A percentile compares a stretch with the other conserved stretches of the same genome.
Evolutionary conservation across 768 basidiomycete genomes (phyloP).

Genomic region (Trametes cingulata): DNA sequence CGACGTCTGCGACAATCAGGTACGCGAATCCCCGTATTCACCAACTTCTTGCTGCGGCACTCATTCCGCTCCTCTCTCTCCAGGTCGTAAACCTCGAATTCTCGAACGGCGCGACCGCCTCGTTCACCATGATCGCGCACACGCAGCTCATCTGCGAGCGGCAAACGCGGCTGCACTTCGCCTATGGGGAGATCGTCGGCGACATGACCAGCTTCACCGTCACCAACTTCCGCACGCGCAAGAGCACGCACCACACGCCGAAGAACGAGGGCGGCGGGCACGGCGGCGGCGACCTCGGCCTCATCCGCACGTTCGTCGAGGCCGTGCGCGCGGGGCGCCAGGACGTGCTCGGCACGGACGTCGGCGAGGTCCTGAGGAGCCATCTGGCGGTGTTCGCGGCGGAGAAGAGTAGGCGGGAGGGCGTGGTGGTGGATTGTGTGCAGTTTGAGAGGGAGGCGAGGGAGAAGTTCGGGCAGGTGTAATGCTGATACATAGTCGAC

Average conservation of each 20-base stretch:
- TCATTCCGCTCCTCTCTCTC: not conserved
- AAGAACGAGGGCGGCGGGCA: slow-evolving; percentile 67
- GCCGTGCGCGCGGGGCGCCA: slow-evolving; percentile 71
- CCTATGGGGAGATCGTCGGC: slow-evolving; percentile 86
- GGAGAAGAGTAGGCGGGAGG: slow-evolving; percentile 72
- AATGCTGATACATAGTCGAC: not conserved
- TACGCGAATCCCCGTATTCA: not conserved
- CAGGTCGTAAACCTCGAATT: slow-evolving; percentile 88
- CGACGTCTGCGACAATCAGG: slow-evolving; percentile 44
- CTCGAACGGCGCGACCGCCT: slow-evolving; percentile 75
- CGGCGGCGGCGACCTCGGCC: slow-evolving; percentile 80
- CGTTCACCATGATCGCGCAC: slow-evolving; percentile 89
- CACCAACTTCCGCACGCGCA: slow-evolving; percentile 68
- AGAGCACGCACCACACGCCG: slow-evolving; percentile 48
- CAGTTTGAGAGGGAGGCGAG: slow-evolving; percentile 56
- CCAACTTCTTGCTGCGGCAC: too few species aligned
- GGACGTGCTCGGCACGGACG: slow-evolving; percentile 61
- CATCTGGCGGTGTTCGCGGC: slow-evolving; percentile 89
- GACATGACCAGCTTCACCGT: slow-evolving; percentile 78
- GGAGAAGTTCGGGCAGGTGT: slow-evolving; percentile 28
- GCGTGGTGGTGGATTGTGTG: slow-evolving; percentile 65
- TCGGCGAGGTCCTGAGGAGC: slow-evolving; percentile 70
- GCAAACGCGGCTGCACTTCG: slow-evolving; percentile 84
- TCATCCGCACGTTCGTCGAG: slow-evolving; percentile 73
- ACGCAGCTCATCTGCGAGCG: slow-evolving; percentile 79